A percentile compares a stretch with the other conserved stretches of the same genome.
Conservation (phyloP, 2,329 filamentous ascomycete species). For the Paracoccidioides lutzii region DNA sequence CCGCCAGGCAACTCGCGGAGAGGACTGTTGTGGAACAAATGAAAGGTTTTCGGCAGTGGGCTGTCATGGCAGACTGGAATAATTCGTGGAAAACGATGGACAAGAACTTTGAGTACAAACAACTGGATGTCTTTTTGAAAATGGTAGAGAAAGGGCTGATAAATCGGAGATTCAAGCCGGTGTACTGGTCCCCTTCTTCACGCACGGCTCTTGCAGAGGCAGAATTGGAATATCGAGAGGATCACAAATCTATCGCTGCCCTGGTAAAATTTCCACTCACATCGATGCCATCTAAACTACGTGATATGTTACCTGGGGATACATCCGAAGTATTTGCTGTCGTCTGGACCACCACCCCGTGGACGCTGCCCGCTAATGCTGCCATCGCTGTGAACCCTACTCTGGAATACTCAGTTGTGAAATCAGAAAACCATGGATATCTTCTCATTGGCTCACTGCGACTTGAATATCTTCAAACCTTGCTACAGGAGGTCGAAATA, state of each 20-base stretch:
- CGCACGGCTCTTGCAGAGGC: conserved; percentile 51
- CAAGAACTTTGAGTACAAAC: conserved; percentile 46
- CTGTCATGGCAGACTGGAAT: conserved; percentile 53
- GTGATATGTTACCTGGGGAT: conserved; percentile 28
- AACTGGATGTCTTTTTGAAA: conserved; percentile 45
- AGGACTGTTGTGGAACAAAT: conserved; percentile 47
- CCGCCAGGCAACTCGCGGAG: conserved; percentile 43
- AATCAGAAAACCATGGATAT: conserved; percentile 42
- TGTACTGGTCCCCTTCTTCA: conserved; percentile 55
- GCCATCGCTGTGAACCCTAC: conserved; percentile 71
- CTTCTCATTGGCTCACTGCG: conserved; percentile 62
- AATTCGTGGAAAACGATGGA: conserved; percentile 52
- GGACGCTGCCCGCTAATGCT: conserved; percentile 88
- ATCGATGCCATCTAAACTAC: conserved; percentile 32
- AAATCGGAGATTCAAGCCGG: conserved; percentile 49
- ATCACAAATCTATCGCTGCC: conserved; percentile 47
- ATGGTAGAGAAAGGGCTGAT: conserved; percentile 52
- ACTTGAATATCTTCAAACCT: conserved; percentile 43
- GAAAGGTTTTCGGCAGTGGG: conserved; percentile 46
- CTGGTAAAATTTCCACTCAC: conserved; percentile 62
- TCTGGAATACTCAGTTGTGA: conserved; percentile 59
- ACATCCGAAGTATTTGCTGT: conserved; percentile 54
- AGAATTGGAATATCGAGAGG: conserved; percentile 52
- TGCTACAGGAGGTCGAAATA: conserved; percentile 40
- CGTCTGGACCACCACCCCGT: conserved; percentile 98